Evolutionary conservation across 257 asterid species (phyloP).

Genomic region (Forsythia viridissima): DNA sequence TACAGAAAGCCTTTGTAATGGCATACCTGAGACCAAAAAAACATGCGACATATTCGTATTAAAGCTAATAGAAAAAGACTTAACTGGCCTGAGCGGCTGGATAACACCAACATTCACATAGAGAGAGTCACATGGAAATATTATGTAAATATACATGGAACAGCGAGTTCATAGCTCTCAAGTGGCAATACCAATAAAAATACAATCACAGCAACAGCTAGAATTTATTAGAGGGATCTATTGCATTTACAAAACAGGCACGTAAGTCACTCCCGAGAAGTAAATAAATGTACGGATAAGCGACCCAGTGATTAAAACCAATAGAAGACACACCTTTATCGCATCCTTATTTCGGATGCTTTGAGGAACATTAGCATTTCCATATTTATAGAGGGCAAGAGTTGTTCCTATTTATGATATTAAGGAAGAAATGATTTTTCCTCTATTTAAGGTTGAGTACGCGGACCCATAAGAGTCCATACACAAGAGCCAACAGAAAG

Average conservation of each 20-base stretch:
- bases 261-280: neutral
- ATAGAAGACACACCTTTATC: neutral
- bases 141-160: neutral
- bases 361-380: neutral
- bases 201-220: neutral
- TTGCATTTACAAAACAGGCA: neutral
- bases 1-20: conserved; percentile 1
- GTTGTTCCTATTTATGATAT: neutral
- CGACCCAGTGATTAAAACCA: neutral
- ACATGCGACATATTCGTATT: neutral
- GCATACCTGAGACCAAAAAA: conserved; percentile 3
- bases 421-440: neutral
- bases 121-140: too few relatives aligned
- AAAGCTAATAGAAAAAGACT: neutral
- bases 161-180: neutral
- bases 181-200: neutral
- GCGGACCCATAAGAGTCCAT: neutral
- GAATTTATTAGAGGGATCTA: neutral
- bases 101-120: neutral
- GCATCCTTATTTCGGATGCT: neutral
- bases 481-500: neutral
- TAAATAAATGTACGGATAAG: neutral
- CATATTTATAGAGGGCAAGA: neutral
- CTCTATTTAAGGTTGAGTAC: neutral
- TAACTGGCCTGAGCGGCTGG: neutral